phyloP scores from a whole-genome alignment of 2,329 filamentous ascomycete species.

The Fusarium kyushuense region DNA sequence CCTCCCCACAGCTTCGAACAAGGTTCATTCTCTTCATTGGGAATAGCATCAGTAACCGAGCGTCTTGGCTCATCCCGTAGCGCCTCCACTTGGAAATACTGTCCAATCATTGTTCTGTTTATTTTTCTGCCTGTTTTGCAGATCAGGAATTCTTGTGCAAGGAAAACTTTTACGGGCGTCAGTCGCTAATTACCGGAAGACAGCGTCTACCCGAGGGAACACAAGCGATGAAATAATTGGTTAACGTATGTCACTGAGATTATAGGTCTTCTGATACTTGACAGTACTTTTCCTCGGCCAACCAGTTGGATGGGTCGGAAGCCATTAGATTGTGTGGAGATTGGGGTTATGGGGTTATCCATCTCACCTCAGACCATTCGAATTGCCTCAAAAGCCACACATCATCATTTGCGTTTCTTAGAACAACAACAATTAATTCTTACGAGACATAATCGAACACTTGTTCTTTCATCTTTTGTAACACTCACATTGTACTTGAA shows the following conservation, averaged over 20 bases:
- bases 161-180: neutral
- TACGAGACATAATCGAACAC: too few species aligned
- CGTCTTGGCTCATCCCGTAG: slow-evolving; percentile 24
- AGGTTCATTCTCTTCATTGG: neutral
- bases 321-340: too few species aligned
- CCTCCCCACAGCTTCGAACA: slow-evolving; percentile 21
- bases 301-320: too few species aligned
- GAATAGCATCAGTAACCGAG: slow-evolving; percentile 1
- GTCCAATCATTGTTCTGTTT: slow-evolving; percentile 19
- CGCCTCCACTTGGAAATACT: neutral
- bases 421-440: too few species aligned
- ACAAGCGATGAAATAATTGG: neutral
- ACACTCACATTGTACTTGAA: too few species aligned
- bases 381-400: too few species aligned
- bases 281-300: too few species aligned
- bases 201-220: neutral
- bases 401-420: too few species aligned
- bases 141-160: slow-evolving; percentile 22
- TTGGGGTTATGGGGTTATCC: too few species aligned
- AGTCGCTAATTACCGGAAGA: neutral
- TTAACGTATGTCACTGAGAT: neutral
- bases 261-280: neutral
- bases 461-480: too few species aligned
- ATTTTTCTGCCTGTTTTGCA: slow-evolving; percentile 31
- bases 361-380: too few species aligned